Base-by-base conservation (phyloP, 2,329 filamentous ascomycete genomes). In the Esteya vermicola region DNA sequence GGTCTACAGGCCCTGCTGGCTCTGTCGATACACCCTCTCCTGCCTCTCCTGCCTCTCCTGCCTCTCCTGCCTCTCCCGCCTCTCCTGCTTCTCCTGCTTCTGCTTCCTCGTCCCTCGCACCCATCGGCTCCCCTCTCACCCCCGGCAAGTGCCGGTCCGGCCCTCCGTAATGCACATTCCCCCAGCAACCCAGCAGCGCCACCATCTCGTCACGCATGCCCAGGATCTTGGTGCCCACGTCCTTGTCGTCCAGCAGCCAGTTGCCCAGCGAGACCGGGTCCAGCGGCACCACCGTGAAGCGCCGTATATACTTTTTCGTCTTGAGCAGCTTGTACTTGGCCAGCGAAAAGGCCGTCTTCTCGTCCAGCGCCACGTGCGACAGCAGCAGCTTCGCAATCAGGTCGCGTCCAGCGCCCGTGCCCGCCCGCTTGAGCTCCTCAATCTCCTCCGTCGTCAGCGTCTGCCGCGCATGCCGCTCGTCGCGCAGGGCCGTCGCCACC, bases 281-380 rank as follows among this genome's bases (percentile, higher is more conserved):
- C 49, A 96, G 62, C 1, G 89, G 89, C 38, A 93, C 58, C 2
- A 91, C 75, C 0, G 82, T 85, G 53, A 98, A 96, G 12, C 86
- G 71, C 51, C 82, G 79, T 47, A 96, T 72, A 56, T 93, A 96
- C 60, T 98, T 98, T 56, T 80, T 88, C 47, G 84, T 81, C 64
- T 98, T 98, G 34, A 93, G 70, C 16, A 96, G 65, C 53, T 91
- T 94, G 61, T 98, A 98, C 59, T 98, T 98, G 33, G 89, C 88
- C 43, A 95, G 66, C 3, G 86, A 93, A 54, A 93, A 98, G 1
- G 78, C 71, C 0, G 91, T 96, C 68, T 98, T 98, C 62, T 96
- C 82, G 49, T 93, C 86, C 33, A 98, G 70, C 1, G 81, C 83
- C 16, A 83, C 79, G 58, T 98, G 91, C 33, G 86, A 91, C 23